These are phyloP conservation scores for Mycena sanguinolenta DNA, from an alignment of 768 basidiomycete species.

Conservation along the genomic window DNA sequence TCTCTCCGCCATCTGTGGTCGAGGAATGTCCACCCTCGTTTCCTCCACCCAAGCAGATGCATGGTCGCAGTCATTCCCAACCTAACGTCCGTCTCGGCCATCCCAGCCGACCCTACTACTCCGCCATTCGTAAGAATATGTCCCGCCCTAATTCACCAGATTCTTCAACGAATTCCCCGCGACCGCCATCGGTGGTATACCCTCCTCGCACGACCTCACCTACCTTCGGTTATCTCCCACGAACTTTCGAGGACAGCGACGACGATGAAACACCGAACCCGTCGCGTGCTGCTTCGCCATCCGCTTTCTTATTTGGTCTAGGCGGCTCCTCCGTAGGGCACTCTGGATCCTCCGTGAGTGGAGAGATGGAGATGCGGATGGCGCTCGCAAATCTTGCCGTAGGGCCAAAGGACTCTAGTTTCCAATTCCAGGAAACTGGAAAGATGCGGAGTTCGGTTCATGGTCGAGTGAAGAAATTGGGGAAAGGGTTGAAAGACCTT, in stretches of 20 bases:
- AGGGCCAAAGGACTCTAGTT: conserved; percentile 31
- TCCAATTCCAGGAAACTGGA: conserved; percentile 40
- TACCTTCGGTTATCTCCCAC: conserved; percentile 40
- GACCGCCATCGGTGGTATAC: conserved; percentile 13
- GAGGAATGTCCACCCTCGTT: conserved; percentile 29
- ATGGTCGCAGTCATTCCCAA: conserved; percentile 42
- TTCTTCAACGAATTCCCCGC: conserved; percentile 9
- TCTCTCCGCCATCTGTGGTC: conserved; percentile 18
- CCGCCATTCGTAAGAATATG: conserved; percentile 62
- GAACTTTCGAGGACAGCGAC: conserved; percentile 45
- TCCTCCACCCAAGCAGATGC: conserved; percentile 27
- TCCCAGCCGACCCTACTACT: conserved; percentile 67
- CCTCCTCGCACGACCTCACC: conserved; percentile 35
- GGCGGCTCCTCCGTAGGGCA: conserved; percentile 40
- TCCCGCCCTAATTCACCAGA: conserved; percentile 55
- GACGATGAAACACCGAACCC: conserved; percentile 45
- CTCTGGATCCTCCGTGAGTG: conserved; percentile 68
- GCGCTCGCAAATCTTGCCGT: conserved; percentile 57
- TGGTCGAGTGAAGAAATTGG: conserved; percentile 45
- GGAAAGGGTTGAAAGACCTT: conserved; percentile 51
- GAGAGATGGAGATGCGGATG: conserved; percentile 72
- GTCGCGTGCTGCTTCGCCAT: conserved; percentile 32
- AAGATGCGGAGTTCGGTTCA: conserved; percentile 26
- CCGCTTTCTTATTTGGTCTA: conserved; percentile 44
- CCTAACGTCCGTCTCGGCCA: conserved; percentile 59